A percentile compares a stretch with the other conserved stretches of the same genome.
Evolutionary conservation across 148 eudicot species (phyloP).

Genomic region (Pharnaceum exiguum): DNA sequence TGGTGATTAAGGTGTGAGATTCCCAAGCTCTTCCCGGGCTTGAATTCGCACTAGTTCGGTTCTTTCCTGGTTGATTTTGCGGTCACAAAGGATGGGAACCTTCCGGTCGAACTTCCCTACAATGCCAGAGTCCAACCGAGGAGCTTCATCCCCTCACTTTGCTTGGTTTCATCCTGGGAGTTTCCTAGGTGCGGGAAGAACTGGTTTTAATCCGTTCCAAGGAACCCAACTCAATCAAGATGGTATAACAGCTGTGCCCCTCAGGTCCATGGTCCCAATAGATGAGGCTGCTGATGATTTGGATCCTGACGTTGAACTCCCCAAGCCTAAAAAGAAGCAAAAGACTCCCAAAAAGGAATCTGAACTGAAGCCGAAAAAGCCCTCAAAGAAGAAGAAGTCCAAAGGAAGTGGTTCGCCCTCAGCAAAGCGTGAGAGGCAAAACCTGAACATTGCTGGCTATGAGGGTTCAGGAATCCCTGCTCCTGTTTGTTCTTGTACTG

Average conservation of each 20-base stretch:
- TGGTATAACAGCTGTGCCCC: conserved; percentile 35
- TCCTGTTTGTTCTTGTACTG: conserved; percentile 64
- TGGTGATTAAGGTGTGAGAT: conserved; percentile 2
- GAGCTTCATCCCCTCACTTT: conserved; percentile 31
- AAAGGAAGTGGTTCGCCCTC: conserved; percentile 11
- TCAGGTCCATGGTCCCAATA: conserved; percentile 27
- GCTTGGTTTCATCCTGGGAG: conserved; percentile 31
- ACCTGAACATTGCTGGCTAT: conserved; percentile 20
- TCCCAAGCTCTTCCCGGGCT: background rate
- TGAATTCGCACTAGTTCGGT: background rate
- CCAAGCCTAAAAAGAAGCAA: conserved; percentile 29
- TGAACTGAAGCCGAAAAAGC: conserved; percentile 29
- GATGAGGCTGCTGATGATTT: conserved; percentile 19
- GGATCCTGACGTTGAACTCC: conserved; percentile 11
- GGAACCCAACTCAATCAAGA: conserved; percentile 26
- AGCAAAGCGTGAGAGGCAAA: conserved; percentile 35
- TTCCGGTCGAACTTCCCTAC: conserved; percentile 30
- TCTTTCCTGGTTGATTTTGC: background rate
- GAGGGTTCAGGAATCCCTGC: conserved; percentile 42
- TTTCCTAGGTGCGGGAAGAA: conserved; percentile 22
- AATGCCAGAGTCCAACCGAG: conserved; percentile 32
- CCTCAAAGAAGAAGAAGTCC: conserved; percentile 28
- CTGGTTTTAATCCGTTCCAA: conserved; percentile 23
- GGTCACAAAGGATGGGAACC: conserved; percentile 26
- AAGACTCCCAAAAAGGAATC: conserved; percentile 25